These are phyloP conservation scores for Pythium utonaiense DNA, from an alignment of 352 stramenopile species.

Conservation along the genomic window DNA sequence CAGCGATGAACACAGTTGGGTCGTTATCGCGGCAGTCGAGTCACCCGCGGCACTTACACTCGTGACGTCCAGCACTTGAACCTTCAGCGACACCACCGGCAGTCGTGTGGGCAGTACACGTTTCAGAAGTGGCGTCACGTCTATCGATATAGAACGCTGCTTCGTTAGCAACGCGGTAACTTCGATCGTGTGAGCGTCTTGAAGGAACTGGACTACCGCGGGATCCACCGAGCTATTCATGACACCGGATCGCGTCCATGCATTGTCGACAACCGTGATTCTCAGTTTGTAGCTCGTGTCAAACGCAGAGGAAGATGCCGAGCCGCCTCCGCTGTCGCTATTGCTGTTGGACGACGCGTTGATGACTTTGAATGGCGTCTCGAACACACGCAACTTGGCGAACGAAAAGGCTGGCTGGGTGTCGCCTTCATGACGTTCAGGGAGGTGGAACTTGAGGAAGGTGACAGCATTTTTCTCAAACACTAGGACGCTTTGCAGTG, in stretches of 20 bases:
- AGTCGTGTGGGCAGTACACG: constrained; percentile 36
- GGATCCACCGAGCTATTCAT: constrained; percentile 12
- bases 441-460: constrained; percentile 72
- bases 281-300: constrained; percentile 41
- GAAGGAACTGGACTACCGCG: constrained; percentile 16
- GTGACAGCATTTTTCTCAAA: constrained; percentile 40
- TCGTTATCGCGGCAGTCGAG: constrained; percentile 16
- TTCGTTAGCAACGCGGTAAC: constrained; percentile 43
- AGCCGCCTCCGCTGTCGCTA: neutral
- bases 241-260: constrained; percentile 38
- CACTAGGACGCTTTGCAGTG: constrained; percentile 44
- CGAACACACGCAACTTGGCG: constrained; percentile 39
- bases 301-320: constrained; percentile 25
- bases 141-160: constrained; percentile 41
- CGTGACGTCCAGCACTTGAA: constrained; percentile 43
- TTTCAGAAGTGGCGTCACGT: constrained; percentile 45
- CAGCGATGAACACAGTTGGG: constrained; percentile 58
- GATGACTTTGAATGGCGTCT: constrained; percentile 70
- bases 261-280: constrained; percentile 47
- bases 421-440: constrained; percentile 45
- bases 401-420: constrained; percentile 30
- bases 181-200: constrained; percentile 25
- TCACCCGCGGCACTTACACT: constrained; percentile 17
- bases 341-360: constrained; percentile 23
- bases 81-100: constrained; percentile 41